Evolutionary conservation across 2,329 filamentous ascomycete species (phyloP), one percentile per base, ranked within the genome.

Genomic region (Emergomyces pasteurianus): DNA sequence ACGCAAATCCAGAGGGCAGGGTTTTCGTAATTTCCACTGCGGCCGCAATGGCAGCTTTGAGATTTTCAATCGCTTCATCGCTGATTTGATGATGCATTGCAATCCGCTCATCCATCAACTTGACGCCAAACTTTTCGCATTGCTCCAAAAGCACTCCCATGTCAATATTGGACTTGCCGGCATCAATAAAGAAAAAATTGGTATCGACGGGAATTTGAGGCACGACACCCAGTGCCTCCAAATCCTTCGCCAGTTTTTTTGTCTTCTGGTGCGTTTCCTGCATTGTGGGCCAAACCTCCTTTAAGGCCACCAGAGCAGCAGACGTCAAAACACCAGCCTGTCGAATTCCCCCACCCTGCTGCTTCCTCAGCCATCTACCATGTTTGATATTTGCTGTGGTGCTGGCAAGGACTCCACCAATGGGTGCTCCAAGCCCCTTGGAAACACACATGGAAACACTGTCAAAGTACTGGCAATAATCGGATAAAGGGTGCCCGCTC

Each of bases 381-480:
- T 83, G 81, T 67, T 82, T 81, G 65, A 87, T 78, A 64, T 83
- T 79, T 0, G 70, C 68, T 61, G 75, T 73, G 8, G 61, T 66
- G 28, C 83, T 83, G 0, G 89, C 82, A 2, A 92, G 72, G 40
- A 91, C 82, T 65, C 82, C 85, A 1, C 88, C 88, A 40, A 90
- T 83, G 0, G 88, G 88, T 0, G 88, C 88, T 3, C 88, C 88
- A 0, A 92, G 80, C 0, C 87, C 88, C 70, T 92, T 92, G 62
- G 82, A 85, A 67, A 92, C 88, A 70, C 87, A 90, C 42, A 92
- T 74, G 62, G 80, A 86, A 10, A 90, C 76, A 52, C 81, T 87
- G 69, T 92, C 86, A 68, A 89, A 88, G 63, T 81, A 79, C 1
- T 74, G 77, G 66, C 82, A 85, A 70, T 81, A 89, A 0, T 88